Percentiles rank a stretch among this genome's conserved stretches.
phyloP scores from a whole-genome alignment of 1,284 basidiomycete genomes.

The Porphyrellus sp. region DNA sequence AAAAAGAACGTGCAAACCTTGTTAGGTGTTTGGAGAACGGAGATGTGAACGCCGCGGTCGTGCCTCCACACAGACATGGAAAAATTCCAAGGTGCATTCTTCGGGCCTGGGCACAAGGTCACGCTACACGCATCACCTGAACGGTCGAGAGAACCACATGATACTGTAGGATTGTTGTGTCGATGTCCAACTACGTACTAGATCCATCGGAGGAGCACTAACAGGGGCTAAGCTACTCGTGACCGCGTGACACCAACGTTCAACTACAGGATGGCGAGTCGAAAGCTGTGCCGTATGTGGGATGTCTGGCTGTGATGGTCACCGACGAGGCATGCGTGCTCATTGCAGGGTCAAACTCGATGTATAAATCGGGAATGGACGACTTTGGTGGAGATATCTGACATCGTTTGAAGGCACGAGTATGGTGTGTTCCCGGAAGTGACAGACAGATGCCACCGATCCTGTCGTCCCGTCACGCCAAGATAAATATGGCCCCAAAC shows the following conservation, averaged over 20 bases:
- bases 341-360: not conserved
- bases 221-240: conserved; percentile 15
- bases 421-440: not conserved
- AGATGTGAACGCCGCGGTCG: conserved; percentile 18
- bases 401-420: not conserved
- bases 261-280: not conserved
- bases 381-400: not conserved
- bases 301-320: not conserved
- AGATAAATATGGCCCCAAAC: conserved; percentile 1
- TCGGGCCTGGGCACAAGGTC: conserved; percentile 7
- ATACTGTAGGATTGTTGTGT: not conserved
- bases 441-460: conserved; percentile 4
- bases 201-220: conserved; percentile 3
- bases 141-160: conserved; percentile 9
- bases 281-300: conserved; percentile 4
- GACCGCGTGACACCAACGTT: conserved; percentile 2
- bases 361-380: not conserved
- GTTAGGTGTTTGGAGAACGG: conserved; percentile 9
- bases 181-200: not conserved
- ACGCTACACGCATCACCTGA: conserved; percentile 1
- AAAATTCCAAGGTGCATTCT: conserved; percentile 13
- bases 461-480: not conserved
- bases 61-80: conserved; percentile 1
- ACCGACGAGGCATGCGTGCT: not conserved
- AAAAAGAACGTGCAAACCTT: conserved; percentile 5